Evolutionary conservation across 371 early-diverging fungal species (phyloP).

Genomic region (Apophysomyces trapeziformis): DNA sequence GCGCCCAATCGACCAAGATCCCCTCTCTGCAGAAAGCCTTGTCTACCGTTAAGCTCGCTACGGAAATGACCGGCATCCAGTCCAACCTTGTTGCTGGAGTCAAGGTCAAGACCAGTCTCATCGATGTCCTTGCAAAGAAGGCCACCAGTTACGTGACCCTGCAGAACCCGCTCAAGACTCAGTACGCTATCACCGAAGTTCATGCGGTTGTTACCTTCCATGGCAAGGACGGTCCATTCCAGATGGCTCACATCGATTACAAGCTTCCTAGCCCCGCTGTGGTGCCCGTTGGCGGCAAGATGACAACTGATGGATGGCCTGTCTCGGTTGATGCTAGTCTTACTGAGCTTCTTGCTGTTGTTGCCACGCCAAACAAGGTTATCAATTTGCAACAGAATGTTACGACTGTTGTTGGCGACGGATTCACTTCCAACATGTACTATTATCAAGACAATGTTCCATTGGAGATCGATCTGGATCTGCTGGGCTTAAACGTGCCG

Average conservation of each 20-base stretch:
- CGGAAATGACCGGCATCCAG: slow-evolving; percentile 53
- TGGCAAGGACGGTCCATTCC: slow-evolving; percentile 8
- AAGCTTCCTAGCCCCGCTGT: slow-evolving; percentile 19
- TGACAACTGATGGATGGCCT: slow-evolving; percentile 14
- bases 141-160: slow-evolving; percentile 35
- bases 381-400: slow-evolving; percentile 31
- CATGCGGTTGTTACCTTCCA: slow-evolving; percentile 23
- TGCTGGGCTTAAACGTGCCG: not conserved
- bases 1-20: slow-evolving; percentile 41
- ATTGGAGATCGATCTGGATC: slow-evolving; percentile 12
- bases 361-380: slow-evolving; percentile 9
- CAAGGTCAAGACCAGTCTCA: slow-evolving; percentile 17
- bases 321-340: slow-evolving; percentile 13
- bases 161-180: slow-evolving; percentile 51
- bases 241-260: slow-evolving; percentile 27
- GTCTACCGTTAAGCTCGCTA: slow-evolving; percentile 44
- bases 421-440: slow-evolving; percentile 27
- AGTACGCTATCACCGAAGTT: slow-evolving; percentile 38
- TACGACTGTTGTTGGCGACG: slow-evolving; percentile 26
- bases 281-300: slow-evolving; percentile 19
- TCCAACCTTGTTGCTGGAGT: slow-evolving; percentile 39
- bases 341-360: slow-evolving; percentile 3
- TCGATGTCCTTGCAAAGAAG: slow-evolving; percentile 17
- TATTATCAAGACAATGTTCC: slow-evolving; percentile 38
- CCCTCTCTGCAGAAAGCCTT: slow-evolving; percentile 51